Evolutionary conservation across 352 stramenopile genomes (phyloP).

Genomic region (Phytopythium kandeliae): DNA sequence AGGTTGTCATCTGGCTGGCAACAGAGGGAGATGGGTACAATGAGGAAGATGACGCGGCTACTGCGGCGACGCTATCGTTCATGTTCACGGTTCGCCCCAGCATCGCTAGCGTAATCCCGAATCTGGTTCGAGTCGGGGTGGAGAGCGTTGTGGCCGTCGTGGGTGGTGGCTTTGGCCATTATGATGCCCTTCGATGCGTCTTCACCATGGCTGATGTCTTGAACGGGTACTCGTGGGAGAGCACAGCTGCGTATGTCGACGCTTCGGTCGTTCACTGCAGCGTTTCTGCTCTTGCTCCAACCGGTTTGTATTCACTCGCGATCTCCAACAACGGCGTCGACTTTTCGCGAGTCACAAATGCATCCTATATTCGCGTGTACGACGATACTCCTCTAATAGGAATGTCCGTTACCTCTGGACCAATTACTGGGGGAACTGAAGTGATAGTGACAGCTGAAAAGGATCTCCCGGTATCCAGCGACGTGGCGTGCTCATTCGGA

Average conservation of each 20-base stretch:
- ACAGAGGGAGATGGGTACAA: constrained; percentile 2
- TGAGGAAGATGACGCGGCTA: background rate
- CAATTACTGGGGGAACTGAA: constrained; percentile 21
- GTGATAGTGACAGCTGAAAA: constrained; percentile 18
- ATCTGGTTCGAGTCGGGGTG: constrained; percentile 9
- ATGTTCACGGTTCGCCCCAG: constrained; percentile 11
- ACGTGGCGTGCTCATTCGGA: constrained; percentile 27
- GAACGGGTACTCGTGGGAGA: constrained; percentile 1
- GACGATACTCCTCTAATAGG: constrained; percentile 9
- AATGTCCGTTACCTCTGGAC: constrained; percentile 15
- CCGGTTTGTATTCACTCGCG: constrained; percentile 13
- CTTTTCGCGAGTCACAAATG: constrained; percentile 5
- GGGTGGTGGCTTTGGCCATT: constrained; percentile 15
- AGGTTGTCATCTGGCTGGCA: constrained; percentile 1
- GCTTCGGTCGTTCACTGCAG: constrained; percentile 25
- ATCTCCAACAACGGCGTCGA: constrained; percentile 32
- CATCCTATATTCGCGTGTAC: constrained; percentile 10
- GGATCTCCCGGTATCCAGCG: constrained; percentile 12
- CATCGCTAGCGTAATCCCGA: constrained; percentile 7
- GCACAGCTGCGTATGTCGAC: constrained; percentile 13
- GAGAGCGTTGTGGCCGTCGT: constrained; percentile 18
- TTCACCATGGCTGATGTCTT: constrained; percentile 5
- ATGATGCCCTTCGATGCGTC: constrained; percentile 12
- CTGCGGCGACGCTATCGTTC: constrained; percentile 12
- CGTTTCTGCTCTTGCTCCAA: constrained; percentile 7